These are phyloP conservation scores for Podospora comata DNA, from an alignment of 495 filamentous ascomycete species.

Conservation along the genomic window DNA sequence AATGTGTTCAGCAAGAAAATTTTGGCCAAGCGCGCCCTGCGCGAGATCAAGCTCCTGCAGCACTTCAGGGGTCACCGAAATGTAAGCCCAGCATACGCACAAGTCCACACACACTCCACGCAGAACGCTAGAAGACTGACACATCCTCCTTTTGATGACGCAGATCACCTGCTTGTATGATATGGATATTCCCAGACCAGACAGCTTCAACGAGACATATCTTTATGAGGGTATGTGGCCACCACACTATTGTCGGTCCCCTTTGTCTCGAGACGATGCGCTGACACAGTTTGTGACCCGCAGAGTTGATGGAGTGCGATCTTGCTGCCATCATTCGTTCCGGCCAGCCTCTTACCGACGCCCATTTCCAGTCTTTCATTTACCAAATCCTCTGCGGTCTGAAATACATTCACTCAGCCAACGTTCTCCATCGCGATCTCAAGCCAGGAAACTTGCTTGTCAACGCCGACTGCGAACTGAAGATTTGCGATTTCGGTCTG, in stretches of 20 bases:
- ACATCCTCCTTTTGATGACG: background rate
- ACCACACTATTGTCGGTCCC: background rate
- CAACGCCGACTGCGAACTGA: conserved; percentile 98
- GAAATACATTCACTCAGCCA: conserved; percentile 98
- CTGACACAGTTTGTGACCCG: conserved; percentile 19
- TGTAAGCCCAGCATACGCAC: conserved; percentile 35
- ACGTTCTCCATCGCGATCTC: conserved; percentile 92
- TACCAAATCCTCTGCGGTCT: conserved; percentile 93
- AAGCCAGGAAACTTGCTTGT: conserved; percentile 97
- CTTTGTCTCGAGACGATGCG: background rate
- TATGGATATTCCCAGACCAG: conserved; percentile 97
- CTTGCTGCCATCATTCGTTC: conserved; percentile 97
- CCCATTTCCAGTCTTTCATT: conserved; percentile 93
- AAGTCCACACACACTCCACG: background rate
- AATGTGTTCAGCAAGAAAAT: conserved; percentile 99
- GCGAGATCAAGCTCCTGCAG: conserved; percentile 97
- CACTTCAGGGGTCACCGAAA: conserved; percentile 83
- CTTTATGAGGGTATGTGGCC: conserved; percentile 83
- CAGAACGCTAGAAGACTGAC: conserved; percentile 16
- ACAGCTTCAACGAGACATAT: conserved; percentile 99
- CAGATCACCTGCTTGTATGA: conserved; percentile 99
- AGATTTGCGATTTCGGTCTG: conserved; percentile 97
- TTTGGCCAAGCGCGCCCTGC: conserved; percentile 90
- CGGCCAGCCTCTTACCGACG: conserved; percentile 91
- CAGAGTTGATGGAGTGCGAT: conserved; percentile 99